Base-by-base conservation (phyloP, 208 protist species). In the Acanthamoeba healyi region DNA sequence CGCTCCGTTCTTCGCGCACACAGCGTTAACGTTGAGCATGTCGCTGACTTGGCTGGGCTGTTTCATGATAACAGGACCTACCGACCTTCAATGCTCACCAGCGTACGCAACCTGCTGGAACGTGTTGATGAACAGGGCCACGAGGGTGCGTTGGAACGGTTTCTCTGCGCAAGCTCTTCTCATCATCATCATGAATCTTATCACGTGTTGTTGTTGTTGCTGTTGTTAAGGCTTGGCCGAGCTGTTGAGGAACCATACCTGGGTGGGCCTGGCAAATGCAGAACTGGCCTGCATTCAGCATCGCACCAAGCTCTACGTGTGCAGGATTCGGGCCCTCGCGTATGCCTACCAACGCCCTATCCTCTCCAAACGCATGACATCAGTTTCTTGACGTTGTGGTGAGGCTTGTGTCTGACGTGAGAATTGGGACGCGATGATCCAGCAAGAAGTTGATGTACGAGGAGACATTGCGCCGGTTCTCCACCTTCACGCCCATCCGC, bases 231-330 rank as follows among this genome's bases (percentile, higher is more conserved):
- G 91, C 15, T 34, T 95, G 42, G 44, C 38, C 36, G 94, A 95
- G 10, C 22, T 95, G 1, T 29, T 95, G 10, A 63, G 34, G n/a
- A 4, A 91, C 40, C 82, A 90, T 24, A 93, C 70, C 0, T 95
- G 49, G 44, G 94, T 95, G 32, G 94, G 94, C 24, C 65, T 94
- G 36, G 94, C 58, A 6, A 87, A 34, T 32, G 51, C 94, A 22
- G 38, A 63, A 15, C n/a, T 89, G 9, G 58, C 94, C 34, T 42
- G 46, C 79, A 46, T 95, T 9, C 94, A 95, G 58, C 79, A 94
- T 51, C 93, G 94, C 19, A 95, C 94, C 32, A 95, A 95, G 56
- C 94, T 95, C 17, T 95, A 95, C 67, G 32, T 95, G 26, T 77
- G 58, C 61, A 95, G 95, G 34, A 72, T 95, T 42, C 74, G 67